Base-by-base conservation (phyloP, 371 early-diverging fungal genomes). In the Mucor sp. region DNA sequence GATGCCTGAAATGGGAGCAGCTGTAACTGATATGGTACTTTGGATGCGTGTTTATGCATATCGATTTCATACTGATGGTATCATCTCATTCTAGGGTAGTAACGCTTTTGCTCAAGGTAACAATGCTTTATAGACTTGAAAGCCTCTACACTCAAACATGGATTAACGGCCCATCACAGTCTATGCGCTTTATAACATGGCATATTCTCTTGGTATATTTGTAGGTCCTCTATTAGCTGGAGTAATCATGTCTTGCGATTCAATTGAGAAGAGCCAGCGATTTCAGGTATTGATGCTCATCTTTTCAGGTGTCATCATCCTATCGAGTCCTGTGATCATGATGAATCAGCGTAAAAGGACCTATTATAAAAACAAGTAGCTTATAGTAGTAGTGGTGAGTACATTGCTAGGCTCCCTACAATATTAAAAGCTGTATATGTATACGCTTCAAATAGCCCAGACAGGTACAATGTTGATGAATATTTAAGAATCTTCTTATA, bases 191-290 rank as follows among this genome's bases (percentile, higher is more conserved):
- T 75, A 67, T 28, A 75, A 75, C 30, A 75, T 75, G 72, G 69
- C 75, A 14, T 75, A 76, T 12, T 78, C 78, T 11, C 47, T 75
- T 2, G 72, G 70, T 6, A 83, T 81, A 71, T 72, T 81, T 9
- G 60, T 65, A 17, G 83, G 83, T 0, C 83, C 83, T 0, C 70
- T 79, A 15, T 21, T 77, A 41, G 75, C 75, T 0, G 83, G 83
- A 3, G 50, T 62, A 1, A 32, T 65, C 23, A 58, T 65, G 58
- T 57, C 65, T 8, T 30, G 21, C 6, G 6, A 44, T 2, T 47
- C 61, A n/a, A n/a, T 47, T 8, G 32, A 44, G 5, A 12, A 17
- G 15, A 25, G 1, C 3, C 30, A 25, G 12, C 48, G 56, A 23
- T 65, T 65, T 17, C 65, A 65, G 47, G 58, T 35, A 17, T 15